Percentiles rank a stretch among this genome's conserved stretches.
These are phyloP conservation scores for Teratosphaeria epicoccoides DNA, from an alignment of 2,329 filamentous ascomycete species.

Conservation along the genomic window DNA sequence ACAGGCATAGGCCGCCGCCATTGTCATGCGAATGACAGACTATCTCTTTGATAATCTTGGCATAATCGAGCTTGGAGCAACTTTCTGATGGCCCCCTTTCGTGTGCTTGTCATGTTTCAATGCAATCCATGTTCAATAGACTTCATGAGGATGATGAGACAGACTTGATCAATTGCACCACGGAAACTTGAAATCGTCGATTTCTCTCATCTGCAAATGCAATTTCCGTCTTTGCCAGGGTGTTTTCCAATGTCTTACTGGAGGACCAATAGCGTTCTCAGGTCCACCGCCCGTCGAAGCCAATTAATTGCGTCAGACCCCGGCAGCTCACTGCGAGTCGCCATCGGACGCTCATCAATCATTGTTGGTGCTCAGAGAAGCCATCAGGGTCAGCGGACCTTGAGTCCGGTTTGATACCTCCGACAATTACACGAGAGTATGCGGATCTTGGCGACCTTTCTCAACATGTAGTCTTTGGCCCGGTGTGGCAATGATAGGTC, in stretches of 20 bases:
- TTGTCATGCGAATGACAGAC: too few relatives aligned
- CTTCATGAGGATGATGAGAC: not conserved
- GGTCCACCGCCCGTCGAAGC: not conserved
- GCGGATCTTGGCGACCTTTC: too few relatives aligned
- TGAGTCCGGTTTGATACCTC: too few relatives aligned
- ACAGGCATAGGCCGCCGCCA: too few relatives aligned
- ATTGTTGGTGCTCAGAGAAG: not conserved
- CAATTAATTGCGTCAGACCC: not conserved
- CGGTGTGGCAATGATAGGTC: not conserved
- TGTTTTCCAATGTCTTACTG: not conserved
- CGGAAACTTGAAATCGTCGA: too few relatives aligned
- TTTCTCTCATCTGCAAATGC: not conserved
- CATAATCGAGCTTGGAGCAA: not conserved
- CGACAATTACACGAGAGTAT: too few relatives aligned
- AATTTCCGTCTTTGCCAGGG: not conserved
- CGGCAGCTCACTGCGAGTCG: too few relatives aligned
- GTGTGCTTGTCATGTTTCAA: not conserved
- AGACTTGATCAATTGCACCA: not conserved
- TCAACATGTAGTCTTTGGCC: too few relatives aligned
- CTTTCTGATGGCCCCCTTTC: not conserved
- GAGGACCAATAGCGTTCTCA: not conserved
- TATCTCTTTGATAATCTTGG: not conserved
- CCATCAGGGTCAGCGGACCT: too few relatives aligned
- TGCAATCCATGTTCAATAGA: not conserved
- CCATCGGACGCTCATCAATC: not conserved